phyloP scores from a whole-genome alignment of 2,329 filamentous ascomycete species.

The Colletotrichum sp. region DNA sequence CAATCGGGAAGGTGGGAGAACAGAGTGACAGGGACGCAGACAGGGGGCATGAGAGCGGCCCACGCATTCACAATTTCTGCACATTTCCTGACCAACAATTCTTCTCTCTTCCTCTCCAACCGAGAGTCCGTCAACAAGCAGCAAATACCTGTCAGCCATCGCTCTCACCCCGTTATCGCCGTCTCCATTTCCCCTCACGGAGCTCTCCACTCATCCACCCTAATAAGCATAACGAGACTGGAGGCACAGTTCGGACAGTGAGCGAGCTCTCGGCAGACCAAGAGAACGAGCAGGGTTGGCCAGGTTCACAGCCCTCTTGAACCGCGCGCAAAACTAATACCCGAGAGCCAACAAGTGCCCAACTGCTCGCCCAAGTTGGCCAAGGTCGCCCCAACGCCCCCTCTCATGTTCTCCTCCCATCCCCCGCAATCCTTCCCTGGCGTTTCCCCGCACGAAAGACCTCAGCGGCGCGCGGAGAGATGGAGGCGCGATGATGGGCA shows the following conservation, averaged over 20 bases:
- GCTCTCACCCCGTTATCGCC: background rate
- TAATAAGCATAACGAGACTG: background rate
- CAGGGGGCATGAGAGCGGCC: background rate
- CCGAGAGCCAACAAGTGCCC: background rate
- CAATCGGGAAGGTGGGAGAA: background rate
- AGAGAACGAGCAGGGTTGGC: background rate
- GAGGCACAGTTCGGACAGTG: background rate
- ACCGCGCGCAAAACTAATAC: background rate
- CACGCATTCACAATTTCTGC: background rate
- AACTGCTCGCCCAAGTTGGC: background rate
- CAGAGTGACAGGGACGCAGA: background rate
- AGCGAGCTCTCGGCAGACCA: background rate
- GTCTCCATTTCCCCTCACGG: background rate
- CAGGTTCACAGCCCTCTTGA: background rate
- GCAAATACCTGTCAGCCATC: background rate
- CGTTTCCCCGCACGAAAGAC: background rate
- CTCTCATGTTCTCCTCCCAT: background rate
- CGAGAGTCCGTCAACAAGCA: background rate
- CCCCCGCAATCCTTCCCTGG: background rate
- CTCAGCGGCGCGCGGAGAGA: background rate
- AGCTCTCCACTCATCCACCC: background rate
- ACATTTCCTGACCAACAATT: background rate
- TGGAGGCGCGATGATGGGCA: background rate
- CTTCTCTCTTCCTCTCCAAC: background rate
- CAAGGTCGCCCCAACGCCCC: background rate